Percentiles rank a stretch among this genome's conserved stretches.
phyloP scores from a whole-genome alignment of 306 rosid genomes.

The Inga laurina region DNA sequence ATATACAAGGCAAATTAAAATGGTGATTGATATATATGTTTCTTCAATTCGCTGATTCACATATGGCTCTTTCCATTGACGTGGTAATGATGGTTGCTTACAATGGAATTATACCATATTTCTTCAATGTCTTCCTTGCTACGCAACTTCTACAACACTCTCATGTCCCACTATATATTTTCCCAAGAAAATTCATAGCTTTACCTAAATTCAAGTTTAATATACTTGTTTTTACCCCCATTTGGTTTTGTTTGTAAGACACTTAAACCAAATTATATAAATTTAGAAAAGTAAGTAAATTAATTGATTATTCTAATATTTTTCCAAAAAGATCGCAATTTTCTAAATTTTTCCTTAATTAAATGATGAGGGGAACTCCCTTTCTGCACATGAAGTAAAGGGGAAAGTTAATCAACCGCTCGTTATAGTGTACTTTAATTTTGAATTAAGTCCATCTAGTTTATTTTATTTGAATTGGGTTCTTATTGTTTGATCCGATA shows the following conservation, averaged over 20 bases:
- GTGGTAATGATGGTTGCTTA: not conserved
- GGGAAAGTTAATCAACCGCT: too few relatives aligned
- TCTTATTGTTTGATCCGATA: too few relatives aligned
- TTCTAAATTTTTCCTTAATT: too few relatives aligned
- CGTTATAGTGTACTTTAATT: too few relatives aligned
- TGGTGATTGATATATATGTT: not conserved
- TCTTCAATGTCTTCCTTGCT: not conserved
- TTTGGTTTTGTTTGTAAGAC: not conserved
- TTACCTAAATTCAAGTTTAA: not conserved
- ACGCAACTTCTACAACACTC: not conserved
- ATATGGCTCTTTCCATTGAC: not conserved
- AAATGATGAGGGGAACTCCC: too few relatives aligned
- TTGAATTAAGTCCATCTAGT: too few relatives aligned
- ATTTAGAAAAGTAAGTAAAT: too few relatives aligned
- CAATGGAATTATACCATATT: not conserved
- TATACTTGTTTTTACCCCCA: not conserved
- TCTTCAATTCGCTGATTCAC: not conserved
- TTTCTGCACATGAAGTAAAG: not conserved
- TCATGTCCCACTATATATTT: not conserved
- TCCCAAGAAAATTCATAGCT: not conserved
- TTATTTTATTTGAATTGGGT: too few relatives aligned
- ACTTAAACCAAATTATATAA: too few relatives aligned
- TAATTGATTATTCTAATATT: too few relatives aligned
- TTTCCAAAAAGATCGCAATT: too few relatives aligned
- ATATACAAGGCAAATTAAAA: not conserved